Base-by-base conservation (phyloP, 805 yeast genomes). In the Saturnispora dispora region DNA sequence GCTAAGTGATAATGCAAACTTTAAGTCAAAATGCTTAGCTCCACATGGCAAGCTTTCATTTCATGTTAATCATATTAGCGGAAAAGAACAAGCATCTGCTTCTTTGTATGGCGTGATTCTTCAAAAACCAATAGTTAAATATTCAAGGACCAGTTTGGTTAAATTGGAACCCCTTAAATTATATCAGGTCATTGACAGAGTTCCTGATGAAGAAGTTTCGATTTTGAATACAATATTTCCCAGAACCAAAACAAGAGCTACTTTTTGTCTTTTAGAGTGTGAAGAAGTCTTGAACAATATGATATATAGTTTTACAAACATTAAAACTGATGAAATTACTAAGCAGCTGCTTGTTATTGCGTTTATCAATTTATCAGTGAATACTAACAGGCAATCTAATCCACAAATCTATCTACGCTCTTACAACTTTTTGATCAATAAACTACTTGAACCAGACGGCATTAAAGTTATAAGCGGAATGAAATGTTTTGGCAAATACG, bases 401-500 rank as follows among this genome's bases (percentile, higher is more conserved):
- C 70, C 72, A 1, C 68, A 64, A 37, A 62, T 70, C 9, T 76
- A 67, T 50, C 57, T 73, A 10, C 56, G 60, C 23, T 60, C 71
- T 4, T 73, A 73, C 54, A 71, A 66, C 41, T 62, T 65, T 10
- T 57, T 73, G 2, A 60, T 77, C 53, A 75, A 71, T 36, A 62
- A 60, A 18, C 46, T 77, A 27, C 60, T 76, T 17, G 76, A 73
- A 35, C 62, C 68, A 1, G 74, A 74, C 0, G 51, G 61, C 0
- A 36, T 74, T 0, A 60, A 67, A 46, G 65, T 69, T 5, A 40
- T 71, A 3, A 53, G n/a, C 10, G 10, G 17, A 9, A 33, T 33
- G 47, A 45, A 33, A 33, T 8, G 11, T 5, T 61, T 56, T n/a
- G 13, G 62, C 40, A 50, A 69, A 15, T 60, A 65, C 44, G 56